A percentile compares a stretch with the other conserved stretches of the same genome.
Conservation (phyloP, 192 early-diverging fungal genomes). For the Neocallimastix lanati region DNA sequence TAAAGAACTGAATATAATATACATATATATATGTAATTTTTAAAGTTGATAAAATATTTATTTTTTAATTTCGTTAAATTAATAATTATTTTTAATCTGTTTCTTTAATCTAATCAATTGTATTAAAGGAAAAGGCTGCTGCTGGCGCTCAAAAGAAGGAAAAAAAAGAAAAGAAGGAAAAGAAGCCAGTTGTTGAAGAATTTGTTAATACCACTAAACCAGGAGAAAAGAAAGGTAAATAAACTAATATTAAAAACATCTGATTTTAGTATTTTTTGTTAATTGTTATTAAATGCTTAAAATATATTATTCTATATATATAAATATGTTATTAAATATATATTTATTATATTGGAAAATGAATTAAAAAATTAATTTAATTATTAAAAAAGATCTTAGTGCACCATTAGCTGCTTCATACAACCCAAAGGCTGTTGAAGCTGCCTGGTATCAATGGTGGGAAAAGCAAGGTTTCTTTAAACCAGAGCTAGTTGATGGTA, state of each 20-base stretch:
- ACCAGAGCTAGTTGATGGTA: conserved; percentile 45
- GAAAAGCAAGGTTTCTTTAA: conserved; percentile 80
- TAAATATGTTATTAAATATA: too few relatives aligned
- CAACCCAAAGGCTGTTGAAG: conserved; percentile 77
- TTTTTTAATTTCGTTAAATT: too few relatives aligned
- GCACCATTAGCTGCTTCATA: conserved; percentile 63
- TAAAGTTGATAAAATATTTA: too few relatives aligned
- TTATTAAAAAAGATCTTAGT: conserved; percentile 34
- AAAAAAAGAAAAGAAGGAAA: conserved; percentile 26
- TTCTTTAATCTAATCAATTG: too few relatives aligned
- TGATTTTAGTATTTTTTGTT: too few relatives aligned
- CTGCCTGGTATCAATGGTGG: conserved; percentile 97
- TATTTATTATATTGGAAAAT: neutral
- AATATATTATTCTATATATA: too few relatives aligned
- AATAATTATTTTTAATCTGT: too few relatives aligned
- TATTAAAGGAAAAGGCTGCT: neutral
- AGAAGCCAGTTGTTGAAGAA: conserved; percentile 35
- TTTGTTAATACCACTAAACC: conserved; percentile 67
- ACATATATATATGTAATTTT: too few relatives aligned
- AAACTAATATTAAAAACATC: too few relatives aligned
- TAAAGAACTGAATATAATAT: too few relatives aligned
- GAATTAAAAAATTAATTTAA: neutral
- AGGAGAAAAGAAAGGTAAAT: conserved; percentile 67
- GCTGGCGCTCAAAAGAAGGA: neutral
- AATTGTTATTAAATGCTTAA: too few relatives aligned